These are phyloP conservation scores for Hericium erinaceus DNA, from an alignment of 768 basidiomycete species.

Conservation along the genomic window DNA sequence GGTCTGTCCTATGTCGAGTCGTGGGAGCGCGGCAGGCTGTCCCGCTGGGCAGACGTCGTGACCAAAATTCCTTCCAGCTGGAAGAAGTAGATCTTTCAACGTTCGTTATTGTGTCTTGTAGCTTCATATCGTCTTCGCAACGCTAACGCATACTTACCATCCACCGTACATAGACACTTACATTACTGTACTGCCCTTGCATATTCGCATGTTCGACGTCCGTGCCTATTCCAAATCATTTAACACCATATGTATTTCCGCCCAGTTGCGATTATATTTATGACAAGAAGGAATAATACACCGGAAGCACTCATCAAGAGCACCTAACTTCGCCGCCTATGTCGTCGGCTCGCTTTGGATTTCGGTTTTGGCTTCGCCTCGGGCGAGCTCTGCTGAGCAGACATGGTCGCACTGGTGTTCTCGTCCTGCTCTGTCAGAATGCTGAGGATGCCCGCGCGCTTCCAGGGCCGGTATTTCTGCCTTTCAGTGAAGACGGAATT, in stretches of 20 bases:
- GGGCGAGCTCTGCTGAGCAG: background rate
- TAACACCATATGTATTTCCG: too few species aligned
- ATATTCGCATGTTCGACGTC: too few species aligned
- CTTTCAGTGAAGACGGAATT: conserved; percentile 25
- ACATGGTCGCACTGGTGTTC: conserved; percentile 19
- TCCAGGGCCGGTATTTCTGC: conserved; percentile 38
- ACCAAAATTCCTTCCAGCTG: conserved; percentile 72
- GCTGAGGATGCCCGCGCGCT: conserved; percentile 25
- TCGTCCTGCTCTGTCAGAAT: conserved; percentile 25
- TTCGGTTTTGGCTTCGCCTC: conserved; percentile 1
- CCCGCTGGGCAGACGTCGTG: conserved; percentile 59
- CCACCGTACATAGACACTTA: background rate
- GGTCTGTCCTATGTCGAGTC: conserved; percentile 65
- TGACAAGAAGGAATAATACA: too few species aligned
- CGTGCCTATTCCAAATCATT: too few species aligned
- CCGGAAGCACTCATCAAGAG: too few species aligned
- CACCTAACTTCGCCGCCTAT: too few species aligned
- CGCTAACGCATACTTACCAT: background rate
- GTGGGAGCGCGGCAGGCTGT: conserved; percentile 68
- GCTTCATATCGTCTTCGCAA: background rate
- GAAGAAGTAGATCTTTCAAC: conserved; percentile 29
- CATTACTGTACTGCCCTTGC: background rate
- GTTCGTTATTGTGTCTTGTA: background rate
- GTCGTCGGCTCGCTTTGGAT: too few species aligned
- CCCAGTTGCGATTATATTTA: too few species aligned